A percentile compares a stretch with the other conserved stretches of the same genome.
phyloP scores from a whole-genome alignment of 2,329 filamentous ascomycete species.

The Stachybotrys elegans region DNA sequence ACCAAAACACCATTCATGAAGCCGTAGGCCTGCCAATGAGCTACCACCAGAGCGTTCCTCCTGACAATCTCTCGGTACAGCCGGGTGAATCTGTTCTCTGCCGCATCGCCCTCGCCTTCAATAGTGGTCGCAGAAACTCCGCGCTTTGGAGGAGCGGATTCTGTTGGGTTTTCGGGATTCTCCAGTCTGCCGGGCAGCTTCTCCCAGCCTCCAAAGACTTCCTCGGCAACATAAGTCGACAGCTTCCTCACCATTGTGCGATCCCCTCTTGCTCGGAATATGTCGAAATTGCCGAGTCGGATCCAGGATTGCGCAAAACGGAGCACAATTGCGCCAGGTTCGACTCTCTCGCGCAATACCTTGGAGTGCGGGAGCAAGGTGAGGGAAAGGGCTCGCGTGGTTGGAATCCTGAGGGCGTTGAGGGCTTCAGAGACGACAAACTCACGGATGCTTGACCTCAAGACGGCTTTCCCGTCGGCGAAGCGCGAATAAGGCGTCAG shows the following conservation, averaged over 20 bases:
- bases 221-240: constrained; percentile 78
- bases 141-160: constrained; percentile 38
- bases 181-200: constrained; percentile 61
- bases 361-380: constrained; percentile 67
- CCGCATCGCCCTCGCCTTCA: constrained; percentile 61
- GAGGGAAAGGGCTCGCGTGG: constrained; percentile 79
- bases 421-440: constrained; percentile 89
- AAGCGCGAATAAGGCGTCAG: constrained; percentile 93
- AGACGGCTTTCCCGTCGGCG: constrained; percentile 89
- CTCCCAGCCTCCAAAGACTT: constrained; percentile 85
- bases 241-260: constrained; percentile 67
- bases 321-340: constrained; percentile 88
- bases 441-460: constrained; percentile 89
- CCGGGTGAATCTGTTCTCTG: constrained; percentile 82
- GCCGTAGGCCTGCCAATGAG: constrained; percentile 95
- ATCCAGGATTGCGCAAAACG: constrained; percentile 91
- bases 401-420: constrained; percentile 78
- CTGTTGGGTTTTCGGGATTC: constrained; percentile 42
- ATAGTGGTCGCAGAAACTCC: constrained; percentile 52
- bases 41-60: constrained; percentile 82
- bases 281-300: constrained; percentile 90
- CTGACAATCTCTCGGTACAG: constrained; percentile 84
- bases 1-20: constrained; percentile 94
- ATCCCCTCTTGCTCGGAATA: constrained; percentile 79
- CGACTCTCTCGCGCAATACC: constrained; percentile 73